These are phyloP conservation scores for Phyllosticta capitalensis DNA, from an alignment of 2,329 filamentous ascomycete genomes.

Conservation along the genomic window DNA sequence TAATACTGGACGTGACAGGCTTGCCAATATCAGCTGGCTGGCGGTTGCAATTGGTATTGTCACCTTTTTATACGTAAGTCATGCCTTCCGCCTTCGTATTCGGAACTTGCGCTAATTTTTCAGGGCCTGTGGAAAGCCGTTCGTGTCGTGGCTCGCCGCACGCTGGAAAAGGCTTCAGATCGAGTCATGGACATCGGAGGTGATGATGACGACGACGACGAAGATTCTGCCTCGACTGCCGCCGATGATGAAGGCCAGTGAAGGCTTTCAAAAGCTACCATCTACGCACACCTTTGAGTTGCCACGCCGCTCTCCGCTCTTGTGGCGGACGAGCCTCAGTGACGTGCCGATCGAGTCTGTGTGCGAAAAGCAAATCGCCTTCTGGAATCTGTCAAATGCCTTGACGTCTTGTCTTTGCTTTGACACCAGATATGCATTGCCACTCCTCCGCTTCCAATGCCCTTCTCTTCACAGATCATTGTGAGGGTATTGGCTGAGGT, in stretches of 20 bases:
- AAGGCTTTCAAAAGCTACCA: neutral
- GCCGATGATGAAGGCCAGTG: neutral
- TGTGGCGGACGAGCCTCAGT: conserved; percentile 1
- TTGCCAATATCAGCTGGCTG: conserved; percentile 69
- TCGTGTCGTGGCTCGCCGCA: conserved; percentile 58
- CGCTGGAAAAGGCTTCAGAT: conserved; percentile 70
- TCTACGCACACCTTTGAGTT: conserved; percentile 9
- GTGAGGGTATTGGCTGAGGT: conserved; percentile 9
- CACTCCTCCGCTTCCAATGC: conserved; percentile 11
- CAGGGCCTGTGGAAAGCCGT: conserved; percentile 66
- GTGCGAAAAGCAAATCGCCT: conserved; percentile 6
- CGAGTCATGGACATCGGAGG: conserved; percentile 72
- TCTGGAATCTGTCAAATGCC: neutral
- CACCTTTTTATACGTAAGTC: conserved; percentile 66
- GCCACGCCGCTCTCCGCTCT: conserved; percentile 5
- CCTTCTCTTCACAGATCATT: neutral
- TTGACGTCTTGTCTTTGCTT: conserved; percentile 10
- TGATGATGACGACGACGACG: conserved; percentile 49
- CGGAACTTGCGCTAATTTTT: neutral
- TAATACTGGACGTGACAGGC: conserved; percentile 62
- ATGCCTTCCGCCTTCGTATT: neutral
- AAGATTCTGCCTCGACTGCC: conserved; percentile 21
- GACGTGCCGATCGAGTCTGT: conserved; percentile 11
- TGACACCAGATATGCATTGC: conserved; percentile 1
- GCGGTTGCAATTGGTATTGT: conserved; percentile 70